A percentile compares a stretch with the other conserved stretches of the same genome.
These are phyloP conservation scores for Psilocybe cubensis DNA, from an alignment of 768 basidiomycete species.

Conservation along the genomic window DNA sequence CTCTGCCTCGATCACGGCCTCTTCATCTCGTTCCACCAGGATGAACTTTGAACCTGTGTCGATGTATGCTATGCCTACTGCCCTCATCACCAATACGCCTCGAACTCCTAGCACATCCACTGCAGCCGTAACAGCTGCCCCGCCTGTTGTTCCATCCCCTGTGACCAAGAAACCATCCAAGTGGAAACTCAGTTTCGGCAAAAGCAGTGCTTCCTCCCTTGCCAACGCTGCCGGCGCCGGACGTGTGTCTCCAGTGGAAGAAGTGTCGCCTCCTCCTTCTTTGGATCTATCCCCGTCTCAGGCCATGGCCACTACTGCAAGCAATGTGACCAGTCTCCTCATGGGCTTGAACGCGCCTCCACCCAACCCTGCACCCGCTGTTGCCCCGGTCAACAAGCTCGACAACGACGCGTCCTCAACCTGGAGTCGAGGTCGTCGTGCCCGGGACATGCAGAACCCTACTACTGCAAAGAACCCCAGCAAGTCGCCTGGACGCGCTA, in stretches of 20 bases:
- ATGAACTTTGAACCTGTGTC: slow-evolving; percentile 48
- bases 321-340: slow-evolving; percentile 75
- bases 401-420: slow-evolving; percentile 43
- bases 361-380: slow-evolving; percentile 15
- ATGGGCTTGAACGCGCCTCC: slow-evolving; percentile 63
- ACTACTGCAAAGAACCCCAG: slow-evolving; percentile 22
- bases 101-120: slow-evolving; percentile 22
- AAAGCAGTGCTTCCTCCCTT: slow-evolving; percentile 44
- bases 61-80: slow-evolving; percentile 46
- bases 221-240: slow-evolving; percentile 32
- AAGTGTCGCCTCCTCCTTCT: slow-evolving; percentile 34
- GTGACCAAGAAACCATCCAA: slow-evolving; percentile 83
- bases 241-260: slow-evolving; percentile 43
- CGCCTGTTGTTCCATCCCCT: slow-evolving; percentile 31
- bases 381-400: slow-evolving; percentile 1
- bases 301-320: slow-evolving; percentile 69
- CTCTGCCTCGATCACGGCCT: slow-evolving; percentile 33
- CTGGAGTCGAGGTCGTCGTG: slow-evolving; percentile 55
- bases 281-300: slow-evolving; percentile 30
- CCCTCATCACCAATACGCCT: slow-evolving; percentile 29
- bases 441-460: slow-evolving; percentile 20
- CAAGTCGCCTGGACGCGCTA: slow-evolving; percentile 30
- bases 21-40: slow-evolving; percentile 22
- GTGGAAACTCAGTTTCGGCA: slow-evolving; percentile 81
- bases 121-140: slow-evolving; percentile 17